phyloP scores from a whole-genome alignment of 768 basidiomycete species.

The Tulasnella sp. region DNA sequence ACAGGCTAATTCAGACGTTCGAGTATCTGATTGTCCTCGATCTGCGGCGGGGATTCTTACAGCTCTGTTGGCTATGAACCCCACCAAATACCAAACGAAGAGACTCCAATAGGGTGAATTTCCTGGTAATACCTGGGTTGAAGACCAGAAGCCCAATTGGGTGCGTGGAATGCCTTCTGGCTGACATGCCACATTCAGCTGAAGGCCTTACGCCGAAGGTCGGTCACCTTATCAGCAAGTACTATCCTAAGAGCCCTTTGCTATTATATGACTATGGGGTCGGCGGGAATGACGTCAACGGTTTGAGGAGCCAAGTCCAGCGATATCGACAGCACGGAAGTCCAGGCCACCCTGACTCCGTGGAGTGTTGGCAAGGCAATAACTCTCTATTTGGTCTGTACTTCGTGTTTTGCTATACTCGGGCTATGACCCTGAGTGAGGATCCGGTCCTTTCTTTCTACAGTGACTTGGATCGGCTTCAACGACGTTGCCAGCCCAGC shows the following conservation, averaged over 20 bases:
- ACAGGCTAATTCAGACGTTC: too few species aligned
- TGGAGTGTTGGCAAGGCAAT: conserved; percentile 51
- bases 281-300: conserved; percentile 54
- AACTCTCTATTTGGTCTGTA: conserved; percentile 52
- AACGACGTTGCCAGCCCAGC: conserved; percentile 52
- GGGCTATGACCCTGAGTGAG: too few species aligned
- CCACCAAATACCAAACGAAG: conserved; percentile 39
- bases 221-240: conserved; percentile 40
- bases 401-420: too few species aligned
- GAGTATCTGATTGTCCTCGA: too few species aligned
- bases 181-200: conserved; percentile 35
- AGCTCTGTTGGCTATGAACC: conserved; percentile 47
- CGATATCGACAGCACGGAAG: conserved; percentile 45
- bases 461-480: conserved; percentile 69
- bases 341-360: conserved; percentile 44
- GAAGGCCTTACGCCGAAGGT: conserved; percentile 38
- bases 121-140: conserved; percentile 53
- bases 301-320: conserved; percentile 50
- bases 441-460: background rate
- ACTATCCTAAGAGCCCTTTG: conserved; percentile 45
- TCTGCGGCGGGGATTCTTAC: conserved; percentile 62
- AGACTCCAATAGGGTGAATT: conserved; percentile 55
- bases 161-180: conserved; percentile 41
- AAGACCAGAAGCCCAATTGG: conserved; percentile 60
- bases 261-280: conserved; percentile 62